Percentiles rank a stretch among this genome's conserved stretches.
These are phyloP conservation scores for Chamaecyparis obtusa DNA, from an alignment of 75 land plant species.

Conservation along the genomic window DNA sequence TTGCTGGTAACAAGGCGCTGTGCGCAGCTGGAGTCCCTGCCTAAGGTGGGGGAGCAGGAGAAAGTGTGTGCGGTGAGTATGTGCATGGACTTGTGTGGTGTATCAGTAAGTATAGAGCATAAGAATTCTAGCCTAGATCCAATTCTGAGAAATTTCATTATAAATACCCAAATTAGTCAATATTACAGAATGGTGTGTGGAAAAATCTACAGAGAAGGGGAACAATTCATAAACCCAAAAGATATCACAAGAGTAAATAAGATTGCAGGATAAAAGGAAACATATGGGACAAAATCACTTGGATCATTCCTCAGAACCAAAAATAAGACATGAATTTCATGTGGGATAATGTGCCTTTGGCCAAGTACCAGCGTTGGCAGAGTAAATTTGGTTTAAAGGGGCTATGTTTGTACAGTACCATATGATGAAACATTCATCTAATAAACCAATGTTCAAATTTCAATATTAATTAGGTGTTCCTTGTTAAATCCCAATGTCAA, in stretches of 20 bases:
- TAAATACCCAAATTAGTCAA: not conserved
- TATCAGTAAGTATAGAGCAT: not conserved
- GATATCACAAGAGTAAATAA: too few relatives aligned
- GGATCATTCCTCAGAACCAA: not conserved
- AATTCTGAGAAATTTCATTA: not conserved
- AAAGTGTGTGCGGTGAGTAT: too few relatives aligned
- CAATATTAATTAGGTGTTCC: not conserved
- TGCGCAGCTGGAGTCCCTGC: too few relatives aligned
- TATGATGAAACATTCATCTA: slow-evolving; percentile 4
- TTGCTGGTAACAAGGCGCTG: too few relatives aligned
- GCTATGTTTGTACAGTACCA: not conserved
- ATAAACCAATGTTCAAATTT: not conserved
- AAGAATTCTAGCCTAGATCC: not conserved
- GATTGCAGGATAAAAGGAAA: not conserved
- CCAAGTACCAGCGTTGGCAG: too few relatives aligned
- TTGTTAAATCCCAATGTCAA: not conserved
- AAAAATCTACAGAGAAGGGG: not conserved
- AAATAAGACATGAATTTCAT: not conserved
- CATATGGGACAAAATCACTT: not conserved
- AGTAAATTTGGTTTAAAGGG: slow-evolving; percentile 16
- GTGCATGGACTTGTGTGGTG: too few relatives aligned
- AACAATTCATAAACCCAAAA: not conserved
- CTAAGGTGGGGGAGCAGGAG: too few relatives aligned
- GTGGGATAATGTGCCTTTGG: not conserved
- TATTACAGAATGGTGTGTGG: not conserved